These are phyloP conservation scores for Malus sieversii DNA, from an alignment of 306 rosid species.

Conservation along the genomic window DNA sequence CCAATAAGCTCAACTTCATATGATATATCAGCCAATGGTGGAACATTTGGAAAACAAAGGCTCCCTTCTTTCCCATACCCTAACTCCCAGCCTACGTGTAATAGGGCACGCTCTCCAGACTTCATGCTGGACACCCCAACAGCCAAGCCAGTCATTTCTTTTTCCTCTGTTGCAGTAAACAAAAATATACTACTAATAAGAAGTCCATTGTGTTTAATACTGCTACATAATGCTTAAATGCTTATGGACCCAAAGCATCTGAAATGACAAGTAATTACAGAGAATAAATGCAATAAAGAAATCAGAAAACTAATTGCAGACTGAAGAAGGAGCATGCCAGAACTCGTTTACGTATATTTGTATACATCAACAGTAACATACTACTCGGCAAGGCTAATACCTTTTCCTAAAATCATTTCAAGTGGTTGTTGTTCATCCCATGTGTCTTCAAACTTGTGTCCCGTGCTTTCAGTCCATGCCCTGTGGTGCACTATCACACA, in stretches of 20 bases:
- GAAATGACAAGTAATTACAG: background rate
- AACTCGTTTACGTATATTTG: background rate
- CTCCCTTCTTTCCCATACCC: slow-evolving; percentile 89
- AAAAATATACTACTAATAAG: slow-evolving; percentile 8
- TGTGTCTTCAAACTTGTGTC: slow-evolving; percentile 92
- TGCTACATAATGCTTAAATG: background rate
- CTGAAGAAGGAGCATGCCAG: background rate
- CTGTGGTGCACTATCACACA: slow-evolving; percentile 67
- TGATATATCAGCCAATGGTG: slow-evolving; percentile 80
- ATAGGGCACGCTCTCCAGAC: slow-evolving; percentile 72
- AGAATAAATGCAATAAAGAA: background rate
- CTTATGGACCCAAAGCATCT: background rate
- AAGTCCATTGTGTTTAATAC: background rate
- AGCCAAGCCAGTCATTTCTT: slow-evolving; percentile 87
- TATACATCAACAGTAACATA: background rate
- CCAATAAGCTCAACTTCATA: slow-evolving; percentile 96
- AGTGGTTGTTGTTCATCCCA: slow-evolving; percentile 78
- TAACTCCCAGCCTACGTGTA: slow-evolving; percentile 88
- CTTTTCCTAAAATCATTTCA: slow-evolving; percentile 84
- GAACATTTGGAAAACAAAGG: slow-evolving; percentile 93
- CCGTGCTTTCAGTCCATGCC: slow-evolving; percentile 81
- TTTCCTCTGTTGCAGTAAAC: slow-evolving; percentile 60
- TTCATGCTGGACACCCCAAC: slow-evolving; percentile 82
- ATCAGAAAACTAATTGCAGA: background rate
- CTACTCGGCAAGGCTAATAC: slow-evolving; percentile 24